Conservation (phyloP, 371 early-diverging fungal genomes). For the Mucor irregularis region DNA sequence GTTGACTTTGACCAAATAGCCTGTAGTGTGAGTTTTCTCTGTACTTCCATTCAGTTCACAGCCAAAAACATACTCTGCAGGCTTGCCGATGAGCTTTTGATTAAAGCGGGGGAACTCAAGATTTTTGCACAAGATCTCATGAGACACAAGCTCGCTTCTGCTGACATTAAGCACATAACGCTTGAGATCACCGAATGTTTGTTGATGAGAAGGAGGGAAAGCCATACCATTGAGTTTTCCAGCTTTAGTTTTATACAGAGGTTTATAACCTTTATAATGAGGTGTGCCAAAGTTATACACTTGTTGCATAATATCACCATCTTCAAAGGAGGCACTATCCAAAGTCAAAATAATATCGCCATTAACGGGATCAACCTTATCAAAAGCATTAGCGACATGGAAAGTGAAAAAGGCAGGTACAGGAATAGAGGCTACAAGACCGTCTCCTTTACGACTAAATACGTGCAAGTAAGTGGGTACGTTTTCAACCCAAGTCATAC, state of each 20-base stretch:
- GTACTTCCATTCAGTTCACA: conserved; percentile 33
- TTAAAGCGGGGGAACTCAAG: conserved; percentile 52
- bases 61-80: conserved; percentile 44
- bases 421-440: conserved; percentile 52
- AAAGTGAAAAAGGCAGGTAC: conserved; percentile 51
- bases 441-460: conserved; percentile 31
- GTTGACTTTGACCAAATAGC: conserved; percentile 48
- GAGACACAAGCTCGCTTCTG: conserved; percentile 18
- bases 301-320: conserved; percentile 38
- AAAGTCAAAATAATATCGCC: conserved; percentile 29
- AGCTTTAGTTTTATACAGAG: not conserved
- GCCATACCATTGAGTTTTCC: conserved; percentile 21
- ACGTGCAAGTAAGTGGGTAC: conserved; percentile 50
- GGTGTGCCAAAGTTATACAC: conserved; percentile 30
- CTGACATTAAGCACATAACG: conserved; percentile 23
- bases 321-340: conserved; percentile 30
- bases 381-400: conserved; percentile 57
- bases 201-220: conserved; percentile 19
- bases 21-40: conserved; percentile 28
- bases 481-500: conserved; percentile 39
- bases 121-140: conserved; percentile 30
- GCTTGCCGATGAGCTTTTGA: not conserved
- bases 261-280: conserved; percentile 12
- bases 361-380: conserved; percentile 26
- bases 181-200: conserved; percentile 32